Percentiles rank a stretch among this genome's conserved stretches.
These are phyloP conservation scores for Saccharomycopsis fermentans DNA, from an alignment of 805 yeast species.

Conservation along the genomic window DNA sequence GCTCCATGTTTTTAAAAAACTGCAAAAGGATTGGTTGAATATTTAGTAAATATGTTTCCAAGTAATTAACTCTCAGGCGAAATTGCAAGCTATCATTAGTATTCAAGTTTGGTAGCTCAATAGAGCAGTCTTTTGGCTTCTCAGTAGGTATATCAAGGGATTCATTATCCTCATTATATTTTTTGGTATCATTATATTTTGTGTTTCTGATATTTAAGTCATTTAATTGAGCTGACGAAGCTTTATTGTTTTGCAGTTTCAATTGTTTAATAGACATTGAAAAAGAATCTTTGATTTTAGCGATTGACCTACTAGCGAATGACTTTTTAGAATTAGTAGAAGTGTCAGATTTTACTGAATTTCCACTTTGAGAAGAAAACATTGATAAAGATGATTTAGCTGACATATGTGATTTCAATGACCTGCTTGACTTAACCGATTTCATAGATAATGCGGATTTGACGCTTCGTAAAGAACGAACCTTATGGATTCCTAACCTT, in stretches of 20 bases:
- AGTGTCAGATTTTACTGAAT: conserved; percentile 2
- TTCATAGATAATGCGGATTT: not conserved
- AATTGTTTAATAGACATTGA: not conserved
- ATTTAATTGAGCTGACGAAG: not conserved
- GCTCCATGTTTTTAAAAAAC: conserved; percentile 11
- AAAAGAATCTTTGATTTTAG: conserved; percentile 13
- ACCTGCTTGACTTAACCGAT: not conserved
- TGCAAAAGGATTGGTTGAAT: conserved; percentile 10
- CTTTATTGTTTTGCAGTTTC: not conserved
- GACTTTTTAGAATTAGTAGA: conserved; percentile 8
- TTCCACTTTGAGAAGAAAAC: not conserved
- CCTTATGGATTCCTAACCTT: not conserved
- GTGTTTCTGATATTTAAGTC: not conserved
- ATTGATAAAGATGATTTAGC: conserved; percentile 1
- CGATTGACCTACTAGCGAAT: conserved; percentile 9
- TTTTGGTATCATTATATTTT: not conserved
- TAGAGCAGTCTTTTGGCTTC: not conserved
- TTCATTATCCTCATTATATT: not conserved
- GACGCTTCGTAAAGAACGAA: not conserved
- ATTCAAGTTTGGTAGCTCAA: conserved; percentile 1
- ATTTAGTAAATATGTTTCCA: conserved; percentile 8
- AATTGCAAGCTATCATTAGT: conserved; percentile 13
- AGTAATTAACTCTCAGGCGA: conserved; percentile 4
- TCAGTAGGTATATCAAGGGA: not conserved
- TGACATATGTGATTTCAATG: conserved; percentile 5